These are phyloP conservation scores for Echites panduratus DNA, from an alignment of 257 asterid species.

Conservation along the genomic window DNA sequence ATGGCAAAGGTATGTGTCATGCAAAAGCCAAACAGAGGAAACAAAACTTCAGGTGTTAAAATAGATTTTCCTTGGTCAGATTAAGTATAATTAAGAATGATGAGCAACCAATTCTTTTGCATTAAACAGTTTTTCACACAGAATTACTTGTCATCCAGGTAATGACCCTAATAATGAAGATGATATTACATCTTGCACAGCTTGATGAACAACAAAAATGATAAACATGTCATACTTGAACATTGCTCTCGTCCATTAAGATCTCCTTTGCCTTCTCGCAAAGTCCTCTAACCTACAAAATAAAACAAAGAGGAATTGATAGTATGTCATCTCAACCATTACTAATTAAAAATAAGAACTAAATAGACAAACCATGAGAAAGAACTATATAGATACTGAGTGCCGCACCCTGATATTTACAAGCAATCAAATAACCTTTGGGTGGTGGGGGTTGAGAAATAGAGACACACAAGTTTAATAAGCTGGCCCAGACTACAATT, in stretches of 20 bases:
- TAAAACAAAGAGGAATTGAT: slow-evolving; percentile 10
- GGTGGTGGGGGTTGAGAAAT: no score
- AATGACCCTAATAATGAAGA: background rate
- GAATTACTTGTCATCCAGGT: background rate
- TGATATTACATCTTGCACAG: background rate
- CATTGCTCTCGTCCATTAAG: slow-evolving; percentile 70
- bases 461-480: background rate
- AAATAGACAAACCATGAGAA: background rate
- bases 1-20: background rate
- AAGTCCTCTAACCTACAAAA: slow-evolving; percentile 51
- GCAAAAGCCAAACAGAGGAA: no score
- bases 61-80: background rate
- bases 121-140: background rate
- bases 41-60: background rate
- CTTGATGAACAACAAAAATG: background rate
- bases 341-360: background rate
- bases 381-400: no score
- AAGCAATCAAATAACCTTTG: no score
- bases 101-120: background rate
- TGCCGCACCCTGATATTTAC: background rate
- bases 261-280: slow-evolving; percentile 79
- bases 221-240: slow-evolving; percentile 40
- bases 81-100: background rate
- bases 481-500: background rate
- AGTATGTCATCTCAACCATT: slow-evolving; percentile 5